phyloP scores from a whole-genome alignment of 192 early-diverging fungal species.

The Helicostylum pulchrum region DNA sequence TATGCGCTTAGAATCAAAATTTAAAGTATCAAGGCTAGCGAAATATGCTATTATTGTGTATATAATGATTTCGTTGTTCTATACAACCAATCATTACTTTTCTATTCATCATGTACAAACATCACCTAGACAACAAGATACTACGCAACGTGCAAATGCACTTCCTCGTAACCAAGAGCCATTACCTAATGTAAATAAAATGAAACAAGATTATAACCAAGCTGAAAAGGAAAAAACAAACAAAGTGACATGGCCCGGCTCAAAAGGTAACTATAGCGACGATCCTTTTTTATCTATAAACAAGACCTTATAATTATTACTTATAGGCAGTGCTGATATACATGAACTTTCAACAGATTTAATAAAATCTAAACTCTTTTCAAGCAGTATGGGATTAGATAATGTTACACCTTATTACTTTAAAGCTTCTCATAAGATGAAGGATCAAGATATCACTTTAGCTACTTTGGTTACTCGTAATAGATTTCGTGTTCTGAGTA shows the following conservation, averaged over 20 bases:
- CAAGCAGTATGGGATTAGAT: conserved; percentile 47
- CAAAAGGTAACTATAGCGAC: conserved; percentile 1
- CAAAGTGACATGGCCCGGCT: conserved; percentile 2
- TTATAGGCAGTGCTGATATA: background rate
- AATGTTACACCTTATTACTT: conserved; percentile 57
- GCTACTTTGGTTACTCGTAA: conserved; percentile 52
- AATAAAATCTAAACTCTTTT: conserved; percentile 50
- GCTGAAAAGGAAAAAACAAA: background rate
- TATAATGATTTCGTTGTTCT: conserved; percentile 19
- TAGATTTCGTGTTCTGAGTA: conserved; percentile 45
- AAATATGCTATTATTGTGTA: conserved; percentile 18
- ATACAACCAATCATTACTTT: conserved; percentile 35
- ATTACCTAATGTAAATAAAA: background rate
- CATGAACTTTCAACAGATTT: conserved; percentile 38
- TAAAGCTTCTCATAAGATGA: conserved; percentile 33
- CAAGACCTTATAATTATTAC: background rate
- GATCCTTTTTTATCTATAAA: background rate
- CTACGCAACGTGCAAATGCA: background rate
- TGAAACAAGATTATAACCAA: background rate
- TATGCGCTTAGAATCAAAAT: conserved; percentile 17
- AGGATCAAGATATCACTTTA: conserved; percentile 52
- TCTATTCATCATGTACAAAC: conserved; percentile 21
- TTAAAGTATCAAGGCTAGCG: conserved; percentile 8
- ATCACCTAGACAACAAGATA: background rate
- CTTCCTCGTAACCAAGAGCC: background rate